Conservation (phyloP, 768 basidiomycete species). For the Boletus subparvulus region DNA sequence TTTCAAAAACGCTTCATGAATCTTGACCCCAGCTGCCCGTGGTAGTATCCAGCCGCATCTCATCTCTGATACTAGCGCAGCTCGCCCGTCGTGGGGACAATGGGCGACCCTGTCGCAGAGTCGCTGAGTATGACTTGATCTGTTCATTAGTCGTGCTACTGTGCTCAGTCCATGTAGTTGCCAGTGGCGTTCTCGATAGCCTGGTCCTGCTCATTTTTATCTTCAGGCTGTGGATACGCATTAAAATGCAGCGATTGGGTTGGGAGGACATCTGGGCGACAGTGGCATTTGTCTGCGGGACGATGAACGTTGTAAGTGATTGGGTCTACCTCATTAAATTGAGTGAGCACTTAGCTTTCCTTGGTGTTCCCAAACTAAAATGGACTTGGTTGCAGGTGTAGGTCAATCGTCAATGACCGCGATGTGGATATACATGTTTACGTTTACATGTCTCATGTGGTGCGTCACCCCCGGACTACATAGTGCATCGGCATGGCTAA, state of each 20-base stretch:
- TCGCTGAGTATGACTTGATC: not conserved
- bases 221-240: conserved; percentile 22
- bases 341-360: conserved; percentile 2
- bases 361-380: not conserved
- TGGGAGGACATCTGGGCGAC: conserved; percentile 24
- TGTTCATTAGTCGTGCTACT: not conserved
- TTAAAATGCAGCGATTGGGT: conserved; percentile 18
- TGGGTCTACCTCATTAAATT: conserved; percentile 9
- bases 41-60: not conserved
- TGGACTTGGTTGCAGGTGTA: not conserved
- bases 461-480: conserved; percentile 2
- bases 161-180: conserved; percentile 1
- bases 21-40: not conserved
- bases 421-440: conserved; percentile 16
- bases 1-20: not conserved
- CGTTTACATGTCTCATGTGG: conserved; percentile 13
- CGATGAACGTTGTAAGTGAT: not conserved
- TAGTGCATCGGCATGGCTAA: not conserved
- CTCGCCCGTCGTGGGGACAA: not conserved
- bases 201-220: conserved; percentile 11
- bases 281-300: conserved; percentile 15
- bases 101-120: not conserved
- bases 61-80: not conserved
- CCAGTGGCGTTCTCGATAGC: conserved; percentile 2
- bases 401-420: not conserved